Percentiles rank a stretch among this genome's conserved stretches.
Conservation (phyloP, 2,329 filamentous ascomycete species). For the Paecilomyces fulvus region DNA sequence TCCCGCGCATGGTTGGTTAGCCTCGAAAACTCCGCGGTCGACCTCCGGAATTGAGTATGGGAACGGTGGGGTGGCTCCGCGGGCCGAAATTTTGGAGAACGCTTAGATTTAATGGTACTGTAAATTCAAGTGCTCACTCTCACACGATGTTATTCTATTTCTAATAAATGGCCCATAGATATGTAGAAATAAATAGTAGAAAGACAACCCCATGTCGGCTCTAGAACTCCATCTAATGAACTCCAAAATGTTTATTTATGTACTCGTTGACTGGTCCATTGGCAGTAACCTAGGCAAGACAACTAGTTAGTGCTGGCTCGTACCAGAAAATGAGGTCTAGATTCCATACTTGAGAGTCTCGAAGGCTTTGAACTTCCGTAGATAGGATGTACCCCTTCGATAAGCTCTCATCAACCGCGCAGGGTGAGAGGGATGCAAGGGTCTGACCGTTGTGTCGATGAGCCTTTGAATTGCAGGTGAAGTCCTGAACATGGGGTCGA, state of each 20-base stretch:
- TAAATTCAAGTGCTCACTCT: background rate
- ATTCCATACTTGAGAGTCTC: constrained; percentile 60
- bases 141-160: background rate
- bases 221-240: background rate
- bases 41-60: background rate
- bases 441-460: constrained; percentile 36
- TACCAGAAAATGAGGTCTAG: background rate
- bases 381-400: constrained; percentile 58
- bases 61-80: background rate
- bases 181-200: background rate
- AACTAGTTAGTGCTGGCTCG: background rate
- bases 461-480: constrained; percentile 55
- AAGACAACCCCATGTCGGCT: background rate
- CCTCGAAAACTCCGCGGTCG: background rate
- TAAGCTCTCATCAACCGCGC: constrained; percentile 60
- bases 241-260: background rate
- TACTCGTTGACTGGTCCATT: background rate
- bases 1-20: background rate
- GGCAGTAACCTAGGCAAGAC: background rate
- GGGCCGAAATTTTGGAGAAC: background rate
- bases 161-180: background rate
- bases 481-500: constrained; percentile 77
- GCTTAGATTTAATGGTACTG: background rate
- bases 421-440: constrained; percentile 31
- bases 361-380: constrained; percentile 66